Evolutionary conservation across 805 yeast species (phyloP).

Genomic region (Vanderwaltozyma tropicalis): DNA sequence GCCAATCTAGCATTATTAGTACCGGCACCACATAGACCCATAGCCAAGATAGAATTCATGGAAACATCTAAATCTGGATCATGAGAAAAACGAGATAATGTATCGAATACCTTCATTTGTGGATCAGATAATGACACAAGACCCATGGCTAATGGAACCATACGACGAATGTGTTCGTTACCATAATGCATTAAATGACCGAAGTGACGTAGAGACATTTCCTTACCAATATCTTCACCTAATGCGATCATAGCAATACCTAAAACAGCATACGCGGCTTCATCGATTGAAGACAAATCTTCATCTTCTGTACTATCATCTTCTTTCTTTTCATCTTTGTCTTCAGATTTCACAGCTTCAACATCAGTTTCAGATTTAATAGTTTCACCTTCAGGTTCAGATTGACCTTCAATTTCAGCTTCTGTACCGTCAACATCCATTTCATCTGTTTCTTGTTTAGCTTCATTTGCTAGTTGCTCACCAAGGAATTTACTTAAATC

Average conservation of each 20-base stretch:
- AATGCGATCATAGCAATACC: constrained; percentile 91
- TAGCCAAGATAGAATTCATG: constrained; percentile 84
- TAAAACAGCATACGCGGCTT: constrained; percentile 73
- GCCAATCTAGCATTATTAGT: constrained; percentile 97
- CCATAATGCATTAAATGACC: constrained; percentile 98
- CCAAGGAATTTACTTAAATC: constrained; percentile 27
- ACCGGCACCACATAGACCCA: constrained; percentile 98
- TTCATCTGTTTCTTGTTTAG: constrained; percentile 12
- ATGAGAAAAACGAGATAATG: constrained; percentile 90
- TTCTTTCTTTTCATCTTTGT: constrained; percentile 19
- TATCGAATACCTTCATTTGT: constrained; percentile 93
- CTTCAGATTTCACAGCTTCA: constrained; percentile 28
- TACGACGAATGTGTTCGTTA: constrained; percentile 76
- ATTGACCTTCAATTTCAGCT: constrained; percentile 15
- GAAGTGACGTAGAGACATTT: constrained; percentile 93
- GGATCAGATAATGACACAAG: constrained; percentile 88
- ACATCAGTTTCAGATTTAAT: constrained; percentile 39
- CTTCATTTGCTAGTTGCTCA: constrained; percentile 22
- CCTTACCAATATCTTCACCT: constrained; percentile 98
- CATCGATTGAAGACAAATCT: constrained; percentile 27
- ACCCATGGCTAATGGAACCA: constrained; percentile 98
- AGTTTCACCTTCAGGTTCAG: constrained; percentile 28
- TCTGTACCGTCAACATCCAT: constrained; percentile 20
- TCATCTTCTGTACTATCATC: constrained; percentile 24
- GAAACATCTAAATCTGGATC: constrained; percentile 93